These are phyloP conservation scores for Solanum verrucosum DNA, from an alignment of 257 asterid species.

Conservation along the genomic window DNA sequence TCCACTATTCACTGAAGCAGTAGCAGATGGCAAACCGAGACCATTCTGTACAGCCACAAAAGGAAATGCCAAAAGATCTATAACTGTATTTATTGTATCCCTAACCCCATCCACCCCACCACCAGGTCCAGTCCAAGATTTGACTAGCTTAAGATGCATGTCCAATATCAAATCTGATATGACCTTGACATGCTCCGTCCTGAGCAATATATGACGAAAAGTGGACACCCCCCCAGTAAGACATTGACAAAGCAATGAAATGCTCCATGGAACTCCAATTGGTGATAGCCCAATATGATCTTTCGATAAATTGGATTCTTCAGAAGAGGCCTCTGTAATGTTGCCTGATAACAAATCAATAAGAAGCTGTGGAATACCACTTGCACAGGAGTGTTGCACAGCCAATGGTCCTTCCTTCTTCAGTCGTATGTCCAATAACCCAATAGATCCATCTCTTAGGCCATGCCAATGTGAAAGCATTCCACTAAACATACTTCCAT, in stretches of 20 bases:
- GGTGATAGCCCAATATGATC: conserved; percentile 79
- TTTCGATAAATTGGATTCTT: conserved; percentile 20
- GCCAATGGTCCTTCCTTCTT: conserved; percentile 98
- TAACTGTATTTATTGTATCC: conserved; percentile 63
- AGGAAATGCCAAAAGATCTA: conserved; percentile 91
- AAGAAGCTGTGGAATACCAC: conserved; percentile 91
- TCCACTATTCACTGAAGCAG: conserved; percentile 95
- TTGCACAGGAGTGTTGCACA: conserved; percentile 91
- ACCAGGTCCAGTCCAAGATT: conserved; percentile 83
- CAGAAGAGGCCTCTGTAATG: conserved; percentile 30
- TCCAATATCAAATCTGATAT: conserved; percentile 60
- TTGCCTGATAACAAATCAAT: conserved; percentile 68
- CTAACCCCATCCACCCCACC: conserved; percentile 83
- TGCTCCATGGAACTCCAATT: conserved; percentile 76
- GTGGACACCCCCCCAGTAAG: conserved; percentile 85
- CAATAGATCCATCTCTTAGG: conserved; percentile 80
- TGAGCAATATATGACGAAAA: conserved; percentile 75
- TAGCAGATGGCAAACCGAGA: conserved; percentile 74
- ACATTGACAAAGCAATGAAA: conserved; percentile 85
- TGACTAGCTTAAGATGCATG: conserved; percentile 67
- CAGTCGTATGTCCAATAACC: conserved; percentile 76
- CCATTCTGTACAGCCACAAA: conserved; percentile 83
- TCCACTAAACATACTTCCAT: conserved; percentile 32
- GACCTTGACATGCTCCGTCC: conserved; percentile 60
- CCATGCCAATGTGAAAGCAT: conserved; percentile 88